Evolutionary conservation across 108 stramenopile species (phyloP), one percentile per base, ranked within the genome.

Genomic region (Conticribra weissflogii): DNA sequence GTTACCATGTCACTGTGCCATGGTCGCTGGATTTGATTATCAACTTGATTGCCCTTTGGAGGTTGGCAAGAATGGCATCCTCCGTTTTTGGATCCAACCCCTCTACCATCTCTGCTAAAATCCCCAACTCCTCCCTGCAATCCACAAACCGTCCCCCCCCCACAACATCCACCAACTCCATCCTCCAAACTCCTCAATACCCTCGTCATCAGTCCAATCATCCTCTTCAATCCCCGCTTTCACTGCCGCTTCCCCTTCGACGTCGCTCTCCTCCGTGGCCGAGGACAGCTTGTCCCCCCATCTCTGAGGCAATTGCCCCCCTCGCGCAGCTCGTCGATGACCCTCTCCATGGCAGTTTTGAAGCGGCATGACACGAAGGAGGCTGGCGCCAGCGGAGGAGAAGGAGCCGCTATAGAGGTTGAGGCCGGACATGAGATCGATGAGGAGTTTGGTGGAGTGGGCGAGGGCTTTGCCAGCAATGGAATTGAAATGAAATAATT

Each of bases 301-400:
- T 85, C 91, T 4, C 33, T 36, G 5, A 92, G 59, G 63, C 90
- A 91, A 19, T 81, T 80, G 0, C 78, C 85, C 9, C 69, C 86
- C 76, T 92, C 91, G 21, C 91, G 76, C n/a, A 92, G 56, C 80
- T 92, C 91, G 68, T 92, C 91, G 59, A 73, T 81, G 15, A 89
- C 91, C 29, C 89, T 59, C 68, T 92, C 91, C 0, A 34, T 32
- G 14, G 81, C 91, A 7, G 91, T 92, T 54, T 92, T 92, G 68
- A 92, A 89, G 15, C 91, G 82, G 61, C 81, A 83, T 7, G 81
- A 81, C 33, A 88, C 91, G 0, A 85, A 88, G 85, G 44, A 92
- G 68, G 55, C 64, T 68, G 45, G 91, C 91, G 21, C 88, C 91
- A 3, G 77, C 62, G 9, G 81, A 69, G n/a, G 91, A 92, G 0